Percentiles rank a stretch among this genome's conserved stretches.
Conservation (phyloP, 2,329 filamentous ascomycete genomes). For the Penicillium sp. region DNA sequence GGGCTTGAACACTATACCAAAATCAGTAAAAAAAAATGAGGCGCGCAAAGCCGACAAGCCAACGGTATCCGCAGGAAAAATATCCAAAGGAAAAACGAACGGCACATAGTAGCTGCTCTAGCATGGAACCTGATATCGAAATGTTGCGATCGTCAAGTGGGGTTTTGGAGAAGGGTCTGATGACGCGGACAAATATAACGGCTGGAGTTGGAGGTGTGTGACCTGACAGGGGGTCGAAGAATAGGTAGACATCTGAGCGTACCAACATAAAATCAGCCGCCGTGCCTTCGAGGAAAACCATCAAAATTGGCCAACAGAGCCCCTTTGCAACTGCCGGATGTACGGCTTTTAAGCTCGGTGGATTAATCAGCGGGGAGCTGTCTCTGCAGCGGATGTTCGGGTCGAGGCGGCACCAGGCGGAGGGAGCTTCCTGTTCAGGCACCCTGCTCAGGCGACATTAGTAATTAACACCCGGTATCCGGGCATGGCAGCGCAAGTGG, state of each 20-base stretch:
- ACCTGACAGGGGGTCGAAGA: neutral
- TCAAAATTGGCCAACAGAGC: neutral
- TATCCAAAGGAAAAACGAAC: neutral
- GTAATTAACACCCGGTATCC: neutral
- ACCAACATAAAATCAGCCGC: neutral
- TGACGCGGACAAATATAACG: constrained; percentile 8
- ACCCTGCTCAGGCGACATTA: neutral
- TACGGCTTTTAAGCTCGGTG: constrained; percentile 1
- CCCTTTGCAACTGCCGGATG: neutral
- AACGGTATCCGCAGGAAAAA: constrained; percentile 1
- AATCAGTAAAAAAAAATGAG: constrained; percentile 24
- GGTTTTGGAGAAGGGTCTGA: constrained; percentile 5
- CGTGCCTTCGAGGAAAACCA: neutral
- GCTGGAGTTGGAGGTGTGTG: neutral
- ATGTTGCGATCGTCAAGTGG: constrained; percentile 20
- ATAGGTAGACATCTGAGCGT: neutral
- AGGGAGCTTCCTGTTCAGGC: neutral
- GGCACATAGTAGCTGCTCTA: neutral
- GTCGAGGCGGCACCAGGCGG: constrained; percentile 1
- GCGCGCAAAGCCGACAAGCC: neutral
- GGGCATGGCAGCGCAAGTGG: neutral
- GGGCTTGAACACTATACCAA: constrained; percentile 9
- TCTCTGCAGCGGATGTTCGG: neutral
- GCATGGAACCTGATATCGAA: constrained; percentile 19
- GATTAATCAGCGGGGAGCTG: neutral